These are phyloP conservation scores for Leccinum sublutescens DNA, from an alignment of 768 basidiomycete genomes.

Conservation along the genomic window DNA sequence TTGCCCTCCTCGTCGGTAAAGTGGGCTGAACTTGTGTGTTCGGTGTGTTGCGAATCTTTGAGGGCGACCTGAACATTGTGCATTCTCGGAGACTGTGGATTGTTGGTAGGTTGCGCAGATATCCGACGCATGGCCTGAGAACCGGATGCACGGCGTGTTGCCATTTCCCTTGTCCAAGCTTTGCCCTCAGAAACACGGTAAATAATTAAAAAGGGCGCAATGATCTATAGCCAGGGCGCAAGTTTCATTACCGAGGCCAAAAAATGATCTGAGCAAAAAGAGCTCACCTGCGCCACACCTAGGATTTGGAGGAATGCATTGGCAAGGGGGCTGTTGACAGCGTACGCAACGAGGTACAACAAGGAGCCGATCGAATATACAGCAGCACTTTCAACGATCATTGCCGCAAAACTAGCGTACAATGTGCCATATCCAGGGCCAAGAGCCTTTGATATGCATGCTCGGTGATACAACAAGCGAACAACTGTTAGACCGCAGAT, in stretches of 20 bases:
- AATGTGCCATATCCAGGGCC: conserved; percentile 25
- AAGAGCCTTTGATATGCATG: conserved; percentile 25
- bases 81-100: background rate
- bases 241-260: background rate
- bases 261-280: background rate
- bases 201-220: conserved; percentile 48
- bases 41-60: conserved; percentile 2
- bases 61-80: conserved; percentile 20
- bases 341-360: conserved; percentile 32
- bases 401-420: conserved; percentile 34
- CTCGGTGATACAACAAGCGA: conserved; percentile 32
- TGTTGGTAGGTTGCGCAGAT: conserved; percentile 1
- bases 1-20: conserved; percentile 11
- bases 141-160: conserved; percentile 6
- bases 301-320: conserved; percentile 32
- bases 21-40: conserved; percentile 1
- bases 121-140: conserved; percentile 14
- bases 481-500: conserved; percentile 31
- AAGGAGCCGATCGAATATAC: conserved; percentile 34
- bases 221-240: conserved; percentile 33
- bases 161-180: conserved; percentile 36
- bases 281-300: conserved; percentile 29
- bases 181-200: conserved; percentile 46
- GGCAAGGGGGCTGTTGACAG: conserved; percentile 22
- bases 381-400: conserved; percentile 35